phyloP scores from a whole-genome alignment of 495 filamentous ascomycete genomes.

The Lophium mytilinum region DNA sequence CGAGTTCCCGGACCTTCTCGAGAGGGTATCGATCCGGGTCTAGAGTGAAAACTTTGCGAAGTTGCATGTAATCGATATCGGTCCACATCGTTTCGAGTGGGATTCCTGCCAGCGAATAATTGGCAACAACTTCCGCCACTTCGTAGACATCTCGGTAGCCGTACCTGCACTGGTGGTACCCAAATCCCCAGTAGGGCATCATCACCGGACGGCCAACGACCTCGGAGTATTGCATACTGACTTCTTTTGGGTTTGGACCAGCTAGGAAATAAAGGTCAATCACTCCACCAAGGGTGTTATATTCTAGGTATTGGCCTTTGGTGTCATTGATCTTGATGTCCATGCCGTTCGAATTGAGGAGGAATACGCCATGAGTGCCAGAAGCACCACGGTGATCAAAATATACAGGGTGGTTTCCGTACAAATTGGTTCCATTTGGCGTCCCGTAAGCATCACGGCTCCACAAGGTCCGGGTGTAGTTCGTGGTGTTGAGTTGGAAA shows the following conservation, averaged over 20 bases:
- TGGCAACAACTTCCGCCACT: slow-evolving; percentile 70
- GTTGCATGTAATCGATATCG: slow-evolving; percentile 49
- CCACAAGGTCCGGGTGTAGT: slow-evolving; percentile 79
- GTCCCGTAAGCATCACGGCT: slow-evolving; percentile 63
- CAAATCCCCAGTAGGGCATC: slow-evolving; percentile 82
- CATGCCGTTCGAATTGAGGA: slow-evolving; percentile 81
- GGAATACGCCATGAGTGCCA: slow-evolving; percentile 74
- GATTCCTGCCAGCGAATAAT: slow-evolving; percentile 67
- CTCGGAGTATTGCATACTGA: slow-evolving; percentile 64
- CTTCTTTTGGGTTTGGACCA: slow-evolving; percentile 63
- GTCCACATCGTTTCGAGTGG: slow-evolving; percentile 89
- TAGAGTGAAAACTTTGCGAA: slow-evolving; percentile 60
- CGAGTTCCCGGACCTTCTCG: slow-evolving; percentile 56
- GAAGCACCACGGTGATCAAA: slow-evolving; percentile 61
- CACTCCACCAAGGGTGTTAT: slow-evolving; percentile 73
- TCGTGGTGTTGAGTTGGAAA: slow-evolving; percentile 59
- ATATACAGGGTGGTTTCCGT: slow-evolving; percentile 79
- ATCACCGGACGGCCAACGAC: slow-evolving; percentile 62
- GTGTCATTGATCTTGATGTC: slow-evolving; percentile 73
- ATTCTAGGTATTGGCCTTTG: slow-evolving; percentile 68
- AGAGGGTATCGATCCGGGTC: slow-evolving; percentile 68
- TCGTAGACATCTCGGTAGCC: slow-evolving; percentile 71
- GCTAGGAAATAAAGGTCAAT: slow-evolving; percentile 80
- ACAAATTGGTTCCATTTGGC: slow-evolving; percentile 63
- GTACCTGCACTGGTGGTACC: slow-evolving; percentile 78